Evolutionary conservation across 257 asterid genomes (phyloP).

Genomic region (Cruciata laevipes): DNA sequence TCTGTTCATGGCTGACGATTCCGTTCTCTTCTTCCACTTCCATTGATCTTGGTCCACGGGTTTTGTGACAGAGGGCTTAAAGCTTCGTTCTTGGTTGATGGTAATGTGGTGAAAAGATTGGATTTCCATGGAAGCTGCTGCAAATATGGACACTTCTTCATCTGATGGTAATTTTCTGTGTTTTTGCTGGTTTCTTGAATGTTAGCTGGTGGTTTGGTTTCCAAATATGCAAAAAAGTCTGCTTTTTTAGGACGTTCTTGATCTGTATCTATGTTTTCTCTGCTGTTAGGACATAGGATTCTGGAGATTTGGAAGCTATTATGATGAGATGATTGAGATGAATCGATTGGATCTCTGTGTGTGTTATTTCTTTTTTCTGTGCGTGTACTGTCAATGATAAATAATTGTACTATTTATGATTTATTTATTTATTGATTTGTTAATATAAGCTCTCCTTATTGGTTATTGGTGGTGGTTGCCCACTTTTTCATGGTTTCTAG

Average conservation of each 20-base stretch:
- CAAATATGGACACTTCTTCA: constrained; percentile 34
- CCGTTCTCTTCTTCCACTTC: not conserved
- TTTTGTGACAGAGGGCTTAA: not conserved
- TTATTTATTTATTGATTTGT: constrained; percentile 4
- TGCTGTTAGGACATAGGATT: not conserved
- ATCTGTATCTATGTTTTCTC: constrained; percentile 11
- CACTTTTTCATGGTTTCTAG: constrained; percentile 16
- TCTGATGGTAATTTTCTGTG: constrained; percentile 36
- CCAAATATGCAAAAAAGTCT: constrained; percentile 3
- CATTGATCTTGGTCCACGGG: not conserved
- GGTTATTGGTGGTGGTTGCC: constrained; percentile 23
- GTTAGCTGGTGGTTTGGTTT: not conserved
- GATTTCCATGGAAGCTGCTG: constrained; percentile 12
- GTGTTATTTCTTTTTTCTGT: not conserved
- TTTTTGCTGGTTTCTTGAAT: constrained; percentile 1
- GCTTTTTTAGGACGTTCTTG: not conserved
- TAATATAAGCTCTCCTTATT: not conserved
- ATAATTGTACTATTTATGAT: constrained; percentile 4
- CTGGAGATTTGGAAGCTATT: constrained; percentile 5
- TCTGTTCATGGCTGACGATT: constrained; percentile 36
- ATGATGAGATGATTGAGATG: constrained; percentile 2
- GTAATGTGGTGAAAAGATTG: constrained; percentile 16
- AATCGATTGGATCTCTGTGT: constrained; percentile 17
- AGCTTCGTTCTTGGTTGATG: not conserved
- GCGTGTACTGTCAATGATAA: not conserved